A percentile compares a stretch with the other conserved stretches of the same genome.
phyloP scores from a whole-genome alignment of 345 rosid genomes.

The Excoecaria agallocha region DNA sequence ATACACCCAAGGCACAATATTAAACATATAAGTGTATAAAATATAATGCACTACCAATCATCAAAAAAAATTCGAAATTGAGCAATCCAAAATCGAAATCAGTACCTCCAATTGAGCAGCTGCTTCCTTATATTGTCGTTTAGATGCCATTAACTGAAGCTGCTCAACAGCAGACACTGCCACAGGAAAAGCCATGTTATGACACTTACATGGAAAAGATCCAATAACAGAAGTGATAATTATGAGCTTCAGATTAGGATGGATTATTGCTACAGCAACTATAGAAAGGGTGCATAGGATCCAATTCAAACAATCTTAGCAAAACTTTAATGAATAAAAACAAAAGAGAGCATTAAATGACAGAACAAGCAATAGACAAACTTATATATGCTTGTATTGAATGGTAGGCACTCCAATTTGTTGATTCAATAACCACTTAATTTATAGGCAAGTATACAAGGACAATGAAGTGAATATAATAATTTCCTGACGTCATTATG shows the following conservation, averaged over 20 bases:
- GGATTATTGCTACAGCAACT: background rate
- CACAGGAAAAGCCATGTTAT: constrained; percentile 28
- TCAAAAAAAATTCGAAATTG: background rate
- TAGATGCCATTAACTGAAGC: constrained; percentile 97
- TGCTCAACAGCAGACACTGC: constrained; percentile 99
- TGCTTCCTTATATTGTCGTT: constrained; percentile 93
- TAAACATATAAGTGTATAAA: background rate
- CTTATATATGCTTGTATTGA: too few species aligned
- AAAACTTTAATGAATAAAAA: background rate
- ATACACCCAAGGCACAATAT: background rate
- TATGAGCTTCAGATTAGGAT: background rate
- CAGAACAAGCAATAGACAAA: too few species aligned
- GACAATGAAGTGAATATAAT: too few species aligned
- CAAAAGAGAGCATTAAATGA: too few species aligned
- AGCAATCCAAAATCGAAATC: constrained; percentile 1
- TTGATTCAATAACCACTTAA: background rate
- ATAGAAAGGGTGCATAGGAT: background rate
- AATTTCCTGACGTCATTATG: too few species aligned
- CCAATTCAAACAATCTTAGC: too few species aligned
- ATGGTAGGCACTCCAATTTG: too few species aligned
- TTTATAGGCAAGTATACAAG: background rate
- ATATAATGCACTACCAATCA: background rate
- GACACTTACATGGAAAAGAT: constrained; percentile 11
- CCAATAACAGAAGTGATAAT: background rate
- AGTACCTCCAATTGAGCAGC: constrained; percentile 97